Evolutionary conservation across 768 basidiomycete genomes (phyloP), one percentile per base, ranked within the genome.

Genomic region (Trametes coccinea): DNA sequence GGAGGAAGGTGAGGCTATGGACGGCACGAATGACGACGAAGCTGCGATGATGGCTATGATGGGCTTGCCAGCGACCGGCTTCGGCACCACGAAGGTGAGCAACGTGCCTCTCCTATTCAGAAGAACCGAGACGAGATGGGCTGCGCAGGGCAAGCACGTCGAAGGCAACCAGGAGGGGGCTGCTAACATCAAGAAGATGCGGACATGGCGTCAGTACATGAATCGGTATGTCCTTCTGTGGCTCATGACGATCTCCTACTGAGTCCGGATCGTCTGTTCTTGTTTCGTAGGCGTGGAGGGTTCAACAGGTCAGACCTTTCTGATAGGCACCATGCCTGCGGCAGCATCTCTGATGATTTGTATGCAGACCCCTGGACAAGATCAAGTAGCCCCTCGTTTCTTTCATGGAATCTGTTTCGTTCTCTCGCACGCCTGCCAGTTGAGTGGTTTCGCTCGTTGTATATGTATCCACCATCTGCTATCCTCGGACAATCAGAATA

Each of bases 161-260:
- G 78, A 82, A 40, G 92, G 93, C 27, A 94, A 96, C 61, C 89
- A 95, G 75, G 88, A 90, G 63, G 90, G 88, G 46, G 68, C 61
- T 40, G 82, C 79, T 39, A 74, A 84, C 56, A 74, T 89, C 67
- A 94, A 91, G 81, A 94, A 93, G 77, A 84, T 84, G 59, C 80
- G 93, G 62, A 95, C 93, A 29, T 96, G 94, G 95, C 82, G 94
- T 65, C 96, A 98, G 75, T 99, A 99, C 74, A 99, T 99, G 96
- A 98, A 98, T 74, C 84, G 94, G 86, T 87, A 67, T 50, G 81
- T 59, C 29, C 46, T 11, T 47, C 37, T 41, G 53, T n/a, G 30
- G 63, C 41, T 7, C 46, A 61, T 43, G 50, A 55, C 30, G 65
- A 59, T 59, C 60, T 9, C 49, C 56, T 65, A 51, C 44, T 64